phyloP scores from a whole-genome alignment of 306 rosid genomes.

The Dryas drummondii region DNA sequence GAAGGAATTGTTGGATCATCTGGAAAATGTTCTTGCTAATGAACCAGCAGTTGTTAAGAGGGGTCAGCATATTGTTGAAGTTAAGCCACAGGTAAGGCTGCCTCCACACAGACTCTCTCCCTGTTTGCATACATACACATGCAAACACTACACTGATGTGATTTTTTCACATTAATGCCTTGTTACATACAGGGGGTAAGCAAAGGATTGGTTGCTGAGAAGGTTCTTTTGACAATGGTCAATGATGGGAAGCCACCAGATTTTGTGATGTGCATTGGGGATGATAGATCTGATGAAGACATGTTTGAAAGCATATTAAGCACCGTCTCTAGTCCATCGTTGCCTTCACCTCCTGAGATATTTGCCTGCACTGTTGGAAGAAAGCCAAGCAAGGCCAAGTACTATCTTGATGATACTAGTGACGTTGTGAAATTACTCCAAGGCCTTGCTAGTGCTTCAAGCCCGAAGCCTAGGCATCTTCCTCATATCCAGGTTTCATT shows the following conservation, averaged over 20 bases:
- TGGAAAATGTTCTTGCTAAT: constrained; percentile 73
- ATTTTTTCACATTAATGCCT: not conserved
- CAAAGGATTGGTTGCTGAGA: constrained; percentile 73
- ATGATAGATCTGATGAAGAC: constrained; percentile 84
- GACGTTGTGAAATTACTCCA: constrained; percentile 70
- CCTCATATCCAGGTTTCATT: constrained; percentile 70
- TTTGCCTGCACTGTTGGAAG: constrained; percentile 82
- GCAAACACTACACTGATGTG: not conserved
- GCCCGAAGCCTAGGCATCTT: constrained; percentile 61
- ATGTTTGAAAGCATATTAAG: constrained; percentile 80
- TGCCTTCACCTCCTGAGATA: constrained; percentile 59
- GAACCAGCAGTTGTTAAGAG: constrained; percentile 72
- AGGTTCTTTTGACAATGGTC: constrained; percentile 58
- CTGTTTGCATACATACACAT: not conserved
- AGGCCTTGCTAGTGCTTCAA: constrained; percentile 65
- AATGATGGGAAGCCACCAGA: constrained; percentile 55
- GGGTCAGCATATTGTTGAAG: constrained; percentile 85
- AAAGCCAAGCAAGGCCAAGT: constrained; percentile 89
- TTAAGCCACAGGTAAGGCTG: constrained; percentile 73
- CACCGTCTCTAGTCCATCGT: constrained; percentile 45
- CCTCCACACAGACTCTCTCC: not conserved
- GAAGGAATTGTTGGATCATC: constrained; percentile 69
- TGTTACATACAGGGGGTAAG: constrained; percentile 66
- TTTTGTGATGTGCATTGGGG: constrained; percentile 84
- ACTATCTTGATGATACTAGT: constrained; percentile 61